A percentile compares a stretch with the other conserved stretches of the same genome.
phyloP scores from a whole-genome alignment of 495 filamentous ascomycete genomes.

The Jackrogersella multiformis region DNA sequence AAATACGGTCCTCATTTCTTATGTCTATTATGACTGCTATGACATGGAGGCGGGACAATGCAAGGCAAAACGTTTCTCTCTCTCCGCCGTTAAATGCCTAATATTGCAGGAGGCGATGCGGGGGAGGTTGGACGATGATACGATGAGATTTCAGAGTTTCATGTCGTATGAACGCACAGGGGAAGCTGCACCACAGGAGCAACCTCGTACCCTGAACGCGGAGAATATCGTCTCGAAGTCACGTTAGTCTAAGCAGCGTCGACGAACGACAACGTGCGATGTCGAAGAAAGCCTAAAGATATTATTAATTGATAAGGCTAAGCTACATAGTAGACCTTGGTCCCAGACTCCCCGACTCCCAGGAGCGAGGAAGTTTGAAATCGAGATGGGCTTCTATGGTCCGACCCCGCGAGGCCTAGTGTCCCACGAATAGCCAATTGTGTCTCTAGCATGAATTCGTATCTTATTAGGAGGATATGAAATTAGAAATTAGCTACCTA shows the following conservation, averaged over 20 bases:
- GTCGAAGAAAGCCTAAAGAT: constrained; percentile 6
- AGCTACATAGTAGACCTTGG: background rate
- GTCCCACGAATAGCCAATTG: constrained; percentile 9
- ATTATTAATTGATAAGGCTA: constrained; percentile 27
- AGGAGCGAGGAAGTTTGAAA: constrained; percentile 18
- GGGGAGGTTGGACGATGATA: constrained; percentile 38
- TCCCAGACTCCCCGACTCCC: background rate
- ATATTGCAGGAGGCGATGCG: constrained; percentile 39
- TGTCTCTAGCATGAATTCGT: background rate
- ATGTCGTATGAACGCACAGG: constrained; percentile 33
- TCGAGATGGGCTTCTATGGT: constrained; percentile 31
- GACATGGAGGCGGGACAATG: constrained; percentile 25
- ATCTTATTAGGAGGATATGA: no score
- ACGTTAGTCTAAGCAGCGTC: constrained; percentile 23
- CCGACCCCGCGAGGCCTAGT: constrained; percentile 29
- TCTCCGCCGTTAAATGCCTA: constrained; percentile 15
- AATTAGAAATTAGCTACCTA: no score
- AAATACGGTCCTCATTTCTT: background rate
- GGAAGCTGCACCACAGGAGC: background rate
- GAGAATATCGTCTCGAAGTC: constrained; percentile 34
- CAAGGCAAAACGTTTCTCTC: constrained; percentile 20
- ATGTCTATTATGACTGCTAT: background rate
- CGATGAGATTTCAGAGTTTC: constrained; percentile 36
- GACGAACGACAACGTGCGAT: constrained; percentile 31
- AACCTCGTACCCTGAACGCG: constrained; percentile 23